These are phyloP conservation scores for Suillus americanus DNA, from an alignment of 768 basidiomycete genomes.

Conservation along the genomic window DNA sequence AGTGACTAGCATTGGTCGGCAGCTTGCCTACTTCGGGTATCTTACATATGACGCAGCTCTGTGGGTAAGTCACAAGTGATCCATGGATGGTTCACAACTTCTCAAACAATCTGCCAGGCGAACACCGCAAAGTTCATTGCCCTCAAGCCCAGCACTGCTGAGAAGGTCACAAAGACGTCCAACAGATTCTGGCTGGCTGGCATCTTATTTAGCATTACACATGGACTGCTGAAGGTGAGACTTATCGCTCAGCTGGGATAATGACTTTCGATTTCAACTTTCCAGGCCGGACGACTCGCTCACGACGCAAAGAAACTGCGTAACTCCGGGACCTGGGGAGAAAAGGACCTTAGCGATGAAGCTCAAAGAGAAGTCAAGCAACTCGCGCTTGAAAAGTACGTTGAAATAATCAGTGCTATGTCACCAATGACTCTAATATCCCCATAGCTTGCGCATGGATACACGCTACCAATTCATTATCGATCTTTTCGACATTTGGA, in stretches of 20 bases:
- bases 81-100: not conserved
- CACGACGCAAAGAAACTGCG: slow-evolving; percentile 58
- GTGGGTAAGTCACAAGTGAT: slow-evolving; percentile 60
- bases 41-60: slow-evolving; percentile 78
- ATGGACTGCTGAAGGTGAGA: slow-evolving; percentile 66
- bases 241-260: not conserved
- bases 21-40: slow-evolving; percentile 88
- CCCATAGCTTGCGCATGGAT: slow-evolving; percentile 56
- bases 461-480: slow-evolving; percentile 79
- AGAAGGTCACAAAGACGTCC: slow-evolving; percentile 60
- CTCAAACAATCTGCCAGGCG: slow-evolving; percentile 40
- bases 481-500: slow-evolving; percentile 85
- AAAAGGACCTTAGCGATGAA: slow-evolving; percentile 68
- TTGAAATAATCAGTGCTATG: slow-evolving; percentile 8
- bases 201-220: slow-evolving; percentile 75
- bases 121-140: slow-evolving; percentile 65
- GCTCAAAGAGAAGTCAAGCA: slow-evolving; percentile 65
- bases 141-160: slow-evolving; percentile 58
- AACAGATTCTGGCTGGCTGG: slow-evolving; percentile 90
- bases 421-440: slow-evolving; percentile 8
- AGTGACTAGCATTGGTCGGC: slow-evolving; percentile 75
- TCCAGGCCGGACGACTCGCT: slow-evolving; percentile 58
- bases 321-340: slow-evolving; percentile 44
- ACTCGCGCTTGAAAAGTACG: slow-evolving; percentile 55
- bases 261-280: not conserved